A percentile compares a stretch with the other conserved stretches of the same genome.
phyloP scores from a whole-genome alignment of 192 early-diverging fungal genomes.

The Backusella mclennaniae region DNA sequence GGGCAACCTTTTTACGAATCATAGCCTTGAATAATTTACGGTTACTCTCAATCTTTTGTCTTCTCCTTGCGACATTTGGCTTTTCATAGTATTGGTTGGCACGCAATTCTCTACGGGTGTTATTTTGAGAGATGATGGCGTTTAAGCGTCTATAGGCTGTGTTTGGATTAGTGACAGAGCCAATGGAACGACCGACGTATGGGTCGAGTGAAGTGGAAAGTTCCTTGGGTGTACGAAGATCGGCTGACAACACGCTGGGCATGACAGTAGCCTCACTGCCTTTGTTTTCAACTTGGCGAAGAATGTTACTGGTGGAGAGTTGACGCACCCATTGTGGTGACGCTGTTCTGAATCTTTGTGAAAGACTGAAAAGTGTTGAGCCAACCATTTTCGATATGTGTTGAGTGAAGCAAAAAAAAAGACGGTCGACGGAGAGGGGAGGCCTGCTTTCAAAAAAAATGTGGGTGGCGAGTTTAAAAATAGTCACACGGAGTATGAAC shows the following conservation, averaged over 20 bases:
- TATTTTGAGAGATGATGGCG: slow-evolving; percentile 54
- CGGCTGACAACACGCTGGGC: slow-evolving; percentile 12
- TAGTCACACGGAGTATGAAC: background rate
- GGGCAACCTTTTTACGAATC: slow-evolving; percentile 59
- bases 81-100: slow-evolving; percentile 65
- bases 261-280: background rate
- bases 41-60: slow-evolving; percentile 52
- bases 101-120: slow-evolving; percentile 54
- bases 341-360: background rate
- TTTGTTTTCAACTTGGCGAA: background rate
- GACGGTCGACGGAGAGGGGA: background rate
- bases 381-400: background rate
- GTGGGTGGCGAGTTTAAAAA: background rate
- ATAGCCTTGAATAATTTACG: slow-evolving; percentile 56
- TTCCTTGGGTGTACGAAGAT: slow-evolving; percentile 19
- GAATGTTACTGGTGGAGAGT: background rate
- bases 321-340: slow-evolving; percentile 9
- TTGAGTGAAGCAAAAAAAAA: background rate
- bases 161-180: slow-evolving; percentile 37
- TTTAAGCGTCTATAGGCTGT: slow-evolving; percentile 56
- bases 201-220: slow-evolving; percentile 35
- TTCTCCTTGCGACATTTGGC: slow-evolving; percentile 61
- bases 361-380: background rate
- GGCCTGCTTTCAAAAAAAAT: slow-evolving; percentile 6
- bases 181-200: slow-evolving; percentile 53